Evolutionary conservation across 345 rosid species (phyloP), one percentile per base, ranked within the genome.

Genomic region (Tarenaya hassleriana): DNA sequence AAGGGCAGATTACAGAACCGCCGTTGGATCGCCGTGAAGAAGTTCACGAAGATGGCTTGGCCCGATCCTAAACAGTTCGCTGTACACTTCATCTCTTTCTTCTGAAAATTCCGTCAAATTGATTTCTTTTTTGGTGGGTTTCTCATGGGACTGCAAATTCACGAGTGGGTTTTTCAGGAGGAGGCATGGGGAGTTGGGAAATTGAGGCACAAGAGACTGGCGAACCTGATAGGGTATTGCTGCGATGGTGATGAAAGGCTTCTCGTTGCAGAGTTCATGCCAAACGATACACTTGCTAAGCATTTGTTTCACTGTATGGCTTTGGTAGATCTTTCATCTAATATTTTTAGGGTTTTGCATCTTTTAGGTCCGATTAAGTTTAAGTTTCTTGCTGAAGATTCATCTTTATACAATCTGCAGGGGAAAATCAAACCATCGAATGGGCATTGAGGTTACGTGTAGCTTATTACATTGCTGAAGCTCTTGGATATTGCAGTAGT

Each of bases 161-260:
- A 0, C 29, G n/a, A n/a, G 14, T 42, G 32, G 35, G 45, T 4
- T 27, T 31, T 53, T 29, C 21, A 83, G 98, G 87, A 82, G n/a
- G 96, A 91, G 67, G 96, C 95, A 4, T 62, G 64, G 68, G 87
- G 79, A 50, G 89, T 91, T 15, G 92, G 95, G 47, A 78, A 67
- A 64, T 52, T 91, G 66, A 76, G 80, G 67, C 84, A 84, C 61
- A 75, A 73, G 61, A 71, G 83, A 56, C 16, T 91, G 29, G 92
- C 85, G 9, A 74, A 87, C 67, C 73, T 91, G 91, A 78, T 91
- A 45, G 97, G 98, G 7, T 91, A 84, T 56, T 91, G 96, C 61
- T 87, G 95, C 37, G 88, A 87, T 44, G 96, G 81, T 8, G 85
- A 84, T 48, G 89, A 91, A 76, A 84, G 96, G 67, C 42, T 87